Conservation (phyloP, 2,329 filamentous ascomycete genomes). For the Pestalotiopsis fici region DNA sequence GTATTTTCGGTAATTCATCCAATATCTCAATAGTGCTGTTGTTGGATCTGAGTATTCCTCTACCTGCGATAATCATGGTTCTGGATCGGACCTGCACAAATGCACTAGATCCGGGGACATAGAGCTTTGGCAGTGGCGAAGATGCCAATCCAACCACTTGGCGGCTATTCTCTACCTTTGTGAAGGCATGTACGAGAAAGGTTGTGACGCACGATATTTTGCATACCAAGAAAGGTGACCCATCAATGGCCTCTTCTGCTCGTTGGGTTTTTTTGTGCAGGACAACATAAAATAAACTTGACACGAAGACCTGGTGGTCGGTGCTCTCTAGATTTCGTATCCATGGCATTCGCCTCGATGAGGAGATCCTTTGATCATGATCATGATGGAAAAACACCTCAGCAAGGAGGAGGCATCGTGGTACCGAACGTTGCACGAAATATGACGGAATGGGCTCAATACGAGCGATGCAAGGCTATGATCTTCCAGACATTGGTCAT, state of each 20-base stretch:
- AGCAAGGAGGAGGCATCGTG: not conserved
- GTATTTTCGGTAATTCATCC: not conserved
- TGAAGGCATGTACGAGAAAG: not conserved
- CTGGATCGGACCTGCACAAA: no score
- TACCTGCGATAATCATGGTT: not conserved
- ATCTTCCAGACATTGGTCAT: not conserved
- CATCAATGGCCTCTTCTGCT: not conserved
- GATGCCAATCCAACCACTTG: not conserved
- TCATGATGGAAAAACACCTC: no score
- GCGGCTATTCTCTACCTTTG: not conserved
- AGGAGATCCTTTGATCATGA: not conserved
- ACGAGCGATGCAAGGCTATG: slow-evolving; percentile 5
- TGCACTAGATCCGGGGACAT: no score
- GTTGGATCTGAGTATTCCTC: not conserved
- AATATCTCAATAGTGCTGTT: not conserved
- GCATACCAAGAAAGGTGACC: not conserved
- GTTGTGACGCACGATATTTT: not conserved
- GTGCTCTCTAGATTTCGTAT: not conserved
- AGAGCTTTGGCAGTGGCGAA: not conserved
- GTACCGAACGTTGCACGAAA: not conserved
- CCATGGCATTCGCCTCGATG: not conserved
- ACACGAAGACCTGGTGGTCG: not conserved
- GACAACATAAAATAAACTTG: not conserved
- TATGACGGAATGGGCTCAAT: not conserved
- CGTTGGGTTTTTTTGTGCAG: not conserved